A percentile compares a stretch with the other conserved stretches of the same genome.
Conservation (phyloP, 1,284 basidiomycete species). For the Agaricales sp. region DNA sequence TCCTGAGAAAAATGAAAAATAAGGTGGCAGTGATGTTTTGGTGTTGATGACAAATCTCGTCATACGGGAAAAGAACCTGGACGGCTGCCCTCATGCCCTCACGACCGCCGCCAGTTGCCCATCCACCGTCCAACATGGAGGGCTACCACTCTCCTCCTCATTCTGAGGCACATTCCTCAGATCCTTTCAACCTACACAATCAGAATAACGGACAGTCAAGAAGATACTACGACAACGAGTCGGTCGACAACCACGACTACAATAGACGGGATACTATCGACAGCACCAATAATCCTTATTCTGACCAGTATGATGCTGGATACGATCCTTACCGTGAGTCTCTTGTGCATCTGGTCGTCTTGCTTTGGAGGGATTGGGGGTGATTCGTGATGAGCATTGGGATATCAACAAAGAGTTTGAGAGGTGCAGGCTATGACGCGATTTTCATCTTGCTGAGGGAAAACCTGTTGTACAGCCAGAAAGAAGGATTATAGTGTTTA, state of each 20-base stretch:
- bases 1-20: too few relatives aligned
- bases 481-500: too few relatives aligned
- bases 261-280: constrained; percentile 11
- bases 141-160: constrained; percentile 22
- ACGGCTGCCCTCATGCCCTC: background rate
- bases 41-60: too few relatives aligned
- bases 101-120: background rate
- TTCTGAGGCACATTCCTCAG: constrained; percentile 29
- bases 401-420: too few relatives aligned
- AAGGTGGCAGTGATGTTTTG: too few relatives aligned
- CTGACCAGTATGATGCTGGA: constrained; percentile 44
- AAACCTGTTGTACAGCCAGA: too few relatives aligned
- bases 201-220: too few relatives aligned
- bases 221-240: constrained; percentile 69
- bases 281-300: constrained; percentile 44
- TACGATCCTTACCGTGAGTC: constrained; percentile 58
- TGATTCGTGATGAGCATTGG: background rate
- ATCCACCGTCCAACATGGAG: background rate
- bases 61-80: too few relatives aligned
- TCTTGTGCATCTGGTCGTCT: constrained; percentile 10
- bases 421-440: too few relatives aligned
- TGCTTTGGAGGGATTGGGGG: constrained; percentile 10
- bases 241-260: constrained; percentile 42
- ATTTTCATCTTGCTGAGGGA: too few relatives aligned
- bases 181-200: constrained; percentile 50